Evolutionary conservation across 2,329 filamentous ascomycete species (phyloP).

Genomic region (Aspergillus amoenus): DNA sequence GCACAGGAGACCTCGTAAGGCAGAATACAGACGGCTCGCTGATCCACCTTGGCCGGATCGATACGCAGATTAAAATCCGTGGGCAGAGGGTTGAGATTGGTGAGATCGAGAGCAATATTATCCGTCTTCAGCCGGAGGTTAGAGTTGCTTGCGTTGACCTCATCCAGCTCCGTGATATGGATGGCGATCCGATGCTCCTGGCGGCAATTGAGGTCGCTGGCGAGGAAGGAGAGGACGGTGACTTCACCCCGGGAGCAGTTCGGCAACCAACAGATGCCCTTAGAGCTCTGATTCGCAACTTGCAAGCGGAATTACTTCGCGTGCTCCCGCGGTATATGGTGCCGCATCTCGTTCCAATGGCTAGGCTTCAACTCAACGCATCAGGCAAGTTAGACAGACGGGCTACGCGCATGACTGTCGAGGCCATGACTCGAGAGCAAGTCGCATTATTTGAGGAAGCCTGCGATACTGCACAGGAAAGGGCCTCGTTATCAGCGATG

Average conservation of each 20-base stretch:
- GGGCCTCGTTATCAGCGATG: neutral
- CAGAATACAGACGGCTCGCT: conserved; percentile 2
- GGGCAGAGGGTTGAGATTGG: conserved; percentile 7
- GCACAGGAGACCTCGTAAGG: conserved; percentile 1
- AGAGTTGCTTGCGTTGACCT: neutral
- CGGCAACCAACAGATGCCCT: neutral
- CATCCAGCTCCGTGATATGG: neutral
- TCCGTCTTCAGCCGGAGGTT: neutral
- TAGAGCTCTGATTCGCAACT: neutral
- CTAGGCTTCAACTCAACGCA: neutral
- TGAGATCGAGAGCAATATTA: conserved; percentile 2
- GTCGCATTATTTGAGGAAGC: neutral
- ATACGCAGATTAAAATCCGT: conserved; percentile 8
- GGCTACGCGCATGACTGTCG: neutral
- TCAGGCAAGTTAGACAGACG: neutral
- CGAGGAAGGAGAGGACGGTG: neutral
- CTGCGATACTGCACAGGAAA: neutral
- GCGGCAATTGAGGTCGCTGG: neutral
- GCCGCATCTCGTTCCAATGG: neutral
- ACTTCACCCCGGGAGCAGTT: neutral
- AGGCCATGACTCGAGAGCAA: neutral
- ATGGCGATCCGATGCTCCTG: neutral
- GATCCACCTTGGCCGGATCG: conserved; percentile 4
- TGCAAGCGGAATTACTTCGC: neutral
- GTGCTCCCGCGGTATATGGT: neutral